Evolutionary conservation across 2,329 filamentous ascomycete genomes (phyloP).

Genomic region (Aspergillus carbonarius): DNA sequence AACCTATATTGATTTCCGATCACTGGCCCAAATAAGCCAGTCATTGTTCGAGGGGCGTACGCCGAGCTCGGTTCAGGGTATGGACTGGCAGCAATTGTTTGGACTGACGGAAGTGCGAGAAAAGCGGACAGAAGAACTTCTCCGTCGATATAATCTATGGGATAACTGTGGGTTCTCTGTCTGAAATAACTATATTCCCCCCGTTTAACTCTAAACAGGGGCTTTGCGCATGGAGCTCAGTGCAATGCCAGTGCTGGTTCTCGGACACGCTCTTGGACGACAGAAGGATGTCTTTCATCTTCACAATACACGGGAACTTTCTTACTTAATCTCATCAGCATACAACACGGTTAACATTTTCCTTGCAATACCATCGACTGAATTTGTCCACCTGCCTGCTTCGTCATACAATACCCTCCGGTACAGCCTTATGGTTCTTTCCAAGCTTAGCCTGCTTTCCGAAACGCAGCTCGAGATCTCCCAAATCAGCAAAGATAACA

Average conservation of each 20-base stretch:
- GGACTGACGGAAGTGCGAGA: neutral
- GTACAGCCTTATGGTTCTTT: slow-evolving; percentile 8
- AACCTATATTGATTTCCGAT: neutral
- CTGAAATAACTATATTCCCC: neutral
- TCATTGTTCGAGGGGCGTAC: neutral
- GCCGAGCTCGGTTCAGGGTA: neutral
- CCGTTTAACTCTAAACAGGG: neutral
- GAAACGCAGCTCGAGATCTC: neutral
- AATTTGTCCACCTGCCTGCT: neutral
- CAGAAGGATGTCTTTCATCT: neutral
- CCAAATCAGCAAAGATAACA: neutral
- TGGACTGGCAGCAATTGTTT: neutral
- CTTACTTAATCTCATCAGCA: neutral
- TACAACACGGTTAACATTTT: neutral
- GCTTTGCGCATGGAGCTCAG: slow-evolving; percentile 2
- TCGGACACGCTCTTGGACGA: slow-evolving; percentile 2
- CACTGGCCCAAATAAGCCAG: neutral
- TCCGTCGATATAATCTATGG: neutral
- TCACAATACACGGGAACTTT: neutral
- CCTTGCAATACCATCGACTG: neutral
- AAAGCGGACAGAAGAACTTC: neutral
- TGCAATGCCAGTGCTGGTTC: neutral
- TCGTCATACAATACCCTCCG: slow-evolving; percentile 2
- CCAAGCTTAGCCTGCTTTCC: slow-evolving; percentile 4
- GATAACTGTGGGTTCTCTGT: neutral